Conservation (phyloP, 176 grass and related monocot genomes). For the Cenchrus fungigraminus region DNA sequence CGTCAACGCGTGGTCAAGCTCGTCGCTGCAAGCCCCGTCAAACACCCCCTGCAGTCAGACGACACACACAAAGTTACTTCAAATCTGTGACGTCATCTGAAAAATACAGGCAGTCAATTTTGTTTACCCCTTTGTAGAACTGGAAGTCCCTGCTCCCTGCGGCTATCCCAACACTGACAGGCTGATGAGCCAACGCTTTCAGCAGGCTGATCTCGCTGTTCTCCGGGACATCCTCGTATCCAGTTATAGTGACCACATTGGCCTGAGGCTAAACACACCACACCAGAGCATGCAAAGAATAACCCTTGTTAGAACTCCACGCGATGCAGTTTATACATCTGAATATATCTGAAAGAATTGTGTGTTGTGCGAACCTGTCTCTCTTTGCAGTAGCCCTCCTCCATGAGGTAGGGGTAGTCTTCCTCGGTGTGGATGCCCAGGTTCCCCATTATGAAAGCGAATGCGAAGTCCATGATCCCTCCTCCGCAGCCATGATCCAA, state of each 20-base stretch:
- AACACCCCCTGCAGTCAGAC: slow-evolving; percentile 64
- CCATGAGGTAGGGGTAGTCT: slow-evolving; percentile 87
- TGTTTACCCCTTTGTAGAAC: slow-evolving; percentile 85
- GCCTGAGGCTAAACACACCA: slow-evolving; percentile 45
- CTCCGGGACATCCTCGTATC: slow-evolving; percentile 74
- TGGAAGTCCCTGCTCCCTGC: slow-evolving; percentile 76
- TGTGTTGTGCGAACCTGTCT: slow-evolving; percentile 44
- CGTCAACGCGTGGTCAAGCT: slow-evolving; percentile 72
- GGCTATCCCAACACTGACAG: slow-evolving; percentile 77
- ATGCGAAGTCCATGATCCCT: slow-evolving; percentile 84
- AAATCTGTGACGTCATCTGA: neutral
- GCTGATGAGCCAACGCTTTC: slow-evolving; percentile 72
- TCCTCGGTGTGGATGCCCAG: slow-evolving; percentile 63
- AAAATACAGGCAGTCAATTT: neutral
- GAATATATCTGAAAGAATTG: neutral
- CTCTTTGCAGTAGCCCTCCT: slow-evolving; percentile 70
- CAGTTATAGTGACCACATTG: slow-evolving; percentile 58
- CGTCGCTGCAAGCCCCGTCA: slow-evolving; percentile 59
- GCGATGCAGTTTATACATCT: neutral
- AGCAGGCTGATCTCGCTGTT: slow-evolving; percentile 76
- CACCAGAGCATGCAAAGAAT: slow-evolving; percentile 9
- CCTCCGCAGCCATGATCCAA: slow-evolving; percentile 66
- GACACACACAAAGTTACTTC: neutral
- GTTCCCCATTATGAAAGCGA: slow-evolving; percentile 68
- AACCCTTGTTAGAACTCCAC: neutral